These are phyloP conservation scores for Globisporangium perplexum DNA, from an alignment of 352 stramenopile genomes.

Conservation along the genomic window DNA sequence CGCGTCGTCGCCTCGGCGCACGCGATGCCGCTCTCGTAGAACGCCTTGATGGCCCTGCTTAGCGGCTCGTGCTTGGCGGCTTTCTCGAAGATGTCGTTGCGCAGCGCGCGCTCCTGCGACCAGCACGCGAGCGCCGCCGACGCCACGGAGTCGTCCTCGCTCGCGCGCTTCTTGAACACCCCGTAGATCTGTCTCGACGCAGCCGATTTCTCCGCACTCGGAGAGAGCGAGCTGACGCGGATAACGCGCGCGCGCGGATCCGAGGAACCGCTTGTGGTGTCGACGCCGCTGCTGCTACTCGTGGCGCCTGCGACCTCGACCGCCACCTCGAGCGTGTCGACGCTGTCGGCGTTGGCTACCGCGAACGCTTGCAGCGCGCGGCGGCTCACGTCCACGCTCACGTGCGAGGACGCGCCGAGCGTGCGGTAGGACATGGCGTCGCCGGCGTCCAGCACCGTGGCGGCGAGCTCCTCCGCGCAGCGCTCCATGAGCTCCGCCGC, in stretches of 20 bases:
- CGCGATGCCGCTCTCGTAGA: slow-evolving; percentile 47
- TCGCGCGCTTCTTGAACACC: slow-evolving; percentile 29
- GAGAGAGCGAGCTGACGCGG: slow-evolving; percentile 16
- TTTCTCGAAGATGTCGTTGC: slow-evolving; percentile 48
- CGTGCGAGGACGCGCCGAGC: slow-evolving; percentile 30
- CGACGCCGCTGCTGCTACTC: not conserved
- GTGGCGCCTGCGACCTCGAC: slow-evolving; percentile 14
- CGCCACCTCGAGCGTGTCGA: slow-evolving; percentile 36
- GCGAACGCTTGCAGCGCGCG: slow-evolving; percentile 37
- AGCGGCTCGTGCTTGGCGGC: slow-evolving; percentile 34
- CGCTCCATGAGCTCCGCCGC: slow-evolving; percentile 17
- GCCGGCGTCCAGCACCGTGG: slow-evolving; percentile 45
- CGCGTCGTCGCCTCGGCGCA: slow-evolving; percentile 49
- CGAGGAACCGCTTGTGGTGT: not conserved
- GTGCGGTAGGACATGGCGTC: slow-evolving; percentile 53
- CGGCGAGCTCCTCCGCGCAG: slow-evolving; percentile 51
- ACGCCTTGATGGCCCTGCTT: slow-evolving; percentile 30
- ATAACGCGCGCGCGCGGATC: slow-evolving; percentile 51
- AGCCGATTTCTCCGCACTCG: slow-evolving; percentile 12
- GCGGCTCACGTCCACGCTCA: slow-evolving; percentile 16
- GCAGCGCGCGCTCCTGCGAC: slow-evolving; percentile 50
- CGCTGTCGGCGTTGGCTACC: slow-evolving; percentile 20
- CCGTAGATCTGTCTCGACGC: slow-evolving; percentile 44
- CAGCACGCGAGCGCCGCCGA: slow-evolving; percentile 27
- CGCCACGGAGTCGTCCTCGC: slow-evolving; percentile 2